Conservation (phyloP, 2,329 filamentous ascomycete species). For the Incumbomyces delicatus region DNA sequence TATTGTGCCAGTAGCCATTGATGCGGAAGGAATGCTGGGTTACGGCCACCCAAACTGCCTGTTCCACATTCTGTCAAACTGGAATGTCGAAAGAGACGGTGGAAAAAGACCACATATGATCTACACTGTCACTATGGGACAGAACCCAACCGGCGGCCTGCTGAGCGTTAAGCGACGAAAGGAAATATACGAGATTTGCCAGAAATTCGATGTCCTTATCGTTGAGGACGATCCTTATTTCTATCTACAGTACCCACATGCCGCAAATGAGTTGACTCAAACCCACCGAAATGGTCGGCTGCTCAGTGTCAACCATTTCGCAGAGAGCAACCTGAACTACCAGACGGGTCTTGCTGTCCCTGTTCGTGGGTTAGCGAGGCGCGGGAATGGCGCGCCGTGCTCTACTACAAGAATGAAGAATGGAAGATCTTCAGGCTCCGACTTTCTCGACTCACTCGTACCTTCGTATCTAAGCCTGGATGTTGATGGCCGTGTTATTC, state of each 20-base stretch:
- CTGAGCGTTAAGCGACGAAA: slow-evolving; percentile 63
- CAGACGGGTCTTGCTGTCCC: slow-evolving; percentile 5
- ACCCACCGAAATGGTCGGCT: slow-evolving; percentile 13
- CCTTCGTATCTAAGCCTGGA: slow-evolving; percentile 78
- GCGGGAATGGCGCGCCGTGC: neutral
- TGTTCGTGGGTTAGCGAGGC: neutral
- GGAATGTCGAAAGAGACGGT: slow-evolving; percentile 54
- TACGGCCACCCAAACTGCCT: slow-evolving; percentile 59
- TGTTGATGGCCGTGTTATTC: slow-evolving; percentile 74
- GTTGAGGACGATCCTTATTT: slow-evolving; percentile 94
- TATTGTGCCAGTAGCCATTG: slow-evolving; percentile 63
- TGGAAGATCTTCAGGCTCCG: slow-evolving; percentile 54
- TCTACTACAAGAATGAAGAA: slow-evolving; percentile 4
- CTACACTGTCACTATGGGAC: slow-evolving; percentile 87
- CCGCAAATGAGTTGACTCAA: slow-evolving; percentile 43
- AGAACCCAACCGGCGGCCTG: slow-evolving; percentile 76
- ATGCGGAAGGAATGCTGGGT: slow-evolving; percentile 69
- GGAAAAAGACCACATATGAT: slow-evolving; percentile 73
- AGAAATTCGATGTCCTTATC: slow-evolving; percentile 79
- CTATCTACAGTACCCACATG: slow-evolving; percentile 75
- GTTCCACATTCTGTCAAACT: slow-evolving; percentile 68
- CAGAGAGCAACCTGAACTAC: slow-evolving; percentile 7
- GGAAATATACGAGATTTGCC: slow-evolving; percentile 70
- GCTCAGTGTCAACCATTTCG: slow-evolving; percentile 6
- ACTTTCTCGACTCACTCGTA: slow-evolving; percentile 71